Base-by-base conservation (phyloP, 495 filamentous ascomycete species). In the Penicillium arizonense region DNA sequence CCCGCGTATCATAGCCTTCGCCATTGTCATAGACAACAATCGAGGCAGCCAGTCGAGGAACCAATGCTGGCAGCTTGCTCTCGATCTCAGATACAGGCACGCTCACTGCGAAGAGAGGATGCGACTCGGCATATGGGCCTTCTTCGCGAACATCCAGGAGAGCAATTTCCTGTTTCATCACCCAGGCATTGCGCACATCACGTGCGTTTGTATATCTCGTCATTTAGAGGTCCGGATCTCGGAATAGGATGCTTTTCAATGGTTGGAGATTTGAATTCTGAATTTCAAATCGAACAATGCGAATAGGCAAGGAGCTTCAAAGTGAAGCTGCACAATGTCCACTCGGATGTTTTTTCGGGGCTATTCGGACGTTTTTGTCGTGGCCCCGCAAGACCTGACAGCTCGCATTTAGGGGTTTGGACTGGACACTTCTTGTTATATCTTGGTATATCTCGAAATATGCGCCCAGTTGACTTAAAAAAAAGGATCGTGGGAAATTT, bases 121-220 rank as follows among this genome's bases (percentile, higher is more conserved):
- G 62, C 2, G 62, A 37, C 5, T 59, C 45, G 9, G 62, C 43
- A 46, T 58, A 64, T 12, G 58, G 62, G 0, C 59, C 58, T 59
- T 64, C 62, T 59, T 64, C 62, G 5, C 62, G 62, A 7, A 64
- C 58, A 8, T 64, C 62, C 9, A 64, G 43, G 18, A 64, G 50
- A 21, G 55, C 58, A 24, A 64, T 54, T 41, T 64, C 62, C 13
- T 49, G 9, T 5, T 39, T 21, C 35, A 56, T 57, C 9, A 51
- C 23, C 62, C 62, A 64, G 20, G 57, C 40, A 3, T 45, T 37
- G 24, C 62, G 58, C 14, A 62, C n/a, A 2, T 58, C 38, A 7
- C 36, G 39, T 11, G 61, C 41, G 2, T 43, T 51, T n/a, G 58
- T 58, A 8, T 18, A 51, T 43, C 51, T 58, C 9, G 33, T 28